Conservation (phyloP, 345 rosid genomes). For the Populus simonii region DNA sequence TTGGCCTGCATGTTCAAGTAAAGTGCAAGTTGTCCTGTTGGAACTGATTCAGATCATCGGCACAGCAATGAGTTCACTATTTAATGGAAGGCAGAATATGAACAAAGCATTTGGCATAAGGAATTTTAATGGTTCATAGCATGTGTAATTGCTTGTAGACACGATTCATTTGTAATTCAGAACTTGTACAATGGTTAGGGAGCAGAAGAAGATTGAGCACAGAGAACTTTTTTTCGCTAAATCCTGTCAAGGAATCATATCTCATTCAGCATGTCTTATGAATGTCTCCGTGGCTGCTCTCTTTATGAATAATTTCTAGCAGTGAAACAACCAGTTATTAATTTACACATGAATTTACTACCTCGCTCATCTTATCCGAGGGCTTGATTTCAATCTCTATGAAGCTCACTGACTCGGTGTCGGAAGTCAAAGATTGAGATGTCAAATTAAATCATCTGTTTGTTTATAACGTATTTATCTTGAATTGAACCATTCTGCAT, state of each 20-base stretch:
- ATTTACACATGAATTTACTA: not conserved
- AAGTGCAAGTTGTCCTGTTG: not conserved
- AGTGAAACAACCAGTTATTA: not conserved
- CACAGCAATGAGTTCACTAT: not conserved
- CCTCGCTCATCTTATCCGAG: not conserved
- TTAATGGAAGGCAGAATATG: not conserved
- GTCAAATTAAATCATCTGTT: conserved; percentile 1
- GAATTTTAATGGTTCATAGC: not conserved
- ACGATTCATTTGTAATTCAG: not conserved
- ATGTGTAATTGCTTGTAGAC: not conserved
- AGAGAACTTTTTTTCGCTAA: not conserved
- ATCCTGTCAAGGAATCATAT: not conserved
- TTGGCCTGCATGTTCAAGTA: not conserved
- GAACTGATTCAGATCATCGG: not conserved
- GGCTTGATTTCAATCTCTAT: not conserved
- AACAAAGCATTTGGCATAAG: not conserved
- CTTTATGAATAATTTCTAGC: not conserved
- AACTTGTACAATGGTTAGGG: not conserved
- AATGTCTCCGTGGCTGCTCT: not conserved
- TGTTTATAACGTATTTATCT: not conserved
- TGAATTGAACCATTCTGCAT: not conserved
- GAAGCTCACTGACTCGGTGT: not conserved
- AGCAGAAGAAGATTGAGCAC: not conserved
- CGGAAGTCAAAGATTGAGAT: not conserved
- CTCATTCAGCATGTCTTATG: not conserved